phyloP scores from a whole-genome alignment of 192 early-diverging fungal species.

The Podila verticillata region DNA sequence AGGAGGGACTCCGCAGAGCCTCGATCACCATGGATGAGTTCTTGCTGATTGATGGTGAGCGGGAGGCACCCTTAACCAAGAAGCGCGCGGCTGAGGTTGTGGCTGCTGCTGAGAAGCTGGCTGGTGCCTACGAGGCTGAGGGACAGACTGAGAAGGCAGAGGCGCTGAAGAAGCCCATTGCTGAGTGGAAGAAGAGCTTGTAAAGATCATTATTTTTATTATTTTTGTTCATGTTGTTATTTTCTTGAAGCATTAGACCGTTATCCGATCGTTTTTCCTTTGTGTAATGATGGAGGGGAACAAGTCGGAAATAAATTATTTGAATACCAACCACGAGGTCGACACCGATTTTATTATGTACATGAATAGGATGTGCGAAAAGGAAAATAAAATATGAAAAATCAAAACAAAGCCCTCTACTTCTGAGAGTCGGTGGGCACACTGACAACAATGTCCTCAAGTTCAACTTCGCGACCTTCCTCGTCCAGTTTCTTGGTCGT shows the following conservation, averaged over 20 bases:
- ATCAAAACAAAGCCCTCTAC: not conserved
- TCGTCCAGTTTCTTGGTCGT: conserved; percentile 35
- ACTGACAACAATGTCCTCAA: conserved; percentile 48
- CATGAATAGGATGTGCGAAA: not conserved
- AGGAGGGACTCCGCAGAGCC: conserved; percentile 45
- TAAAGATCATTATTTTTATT: conserved; percentile 8
- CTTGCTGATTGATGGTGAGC: conserved; percentile 44
- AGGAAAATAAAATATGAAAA: not conserved
- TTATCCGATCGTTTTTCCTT: no score
- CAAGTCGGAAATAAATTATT: no score
- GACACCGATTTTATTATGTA: no score
- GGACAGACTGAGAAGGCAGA: conserved; percentile 25
- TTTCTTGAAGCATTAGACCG: no score
- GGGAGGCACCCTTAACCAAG: conserved; percentile 32
- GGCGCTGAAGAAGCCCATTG: conserved; percentile 16
- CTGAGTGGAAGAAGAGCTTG: conserved; percentile 35
- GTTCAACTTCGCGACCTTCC: conserved; percentile 30
- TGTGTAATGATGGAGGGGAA: no score
- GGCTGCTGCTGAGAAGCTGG: conserved; percentile 28
- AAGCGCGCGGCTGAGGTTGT: conserved; percentile 36
- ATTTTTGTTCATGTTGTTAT: no score
- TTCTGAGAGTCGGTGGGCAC: conserved; percentile 20
- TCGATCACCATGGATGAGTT: conserved; percentile 42
- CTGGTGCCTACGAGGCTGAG: conserved; percentile 25
- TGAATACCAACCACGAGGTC: no score